Evolutionary conservation across 164 flowering plant genomes (phyloP).

Genomic region (Protea cynaroides): DNA sequence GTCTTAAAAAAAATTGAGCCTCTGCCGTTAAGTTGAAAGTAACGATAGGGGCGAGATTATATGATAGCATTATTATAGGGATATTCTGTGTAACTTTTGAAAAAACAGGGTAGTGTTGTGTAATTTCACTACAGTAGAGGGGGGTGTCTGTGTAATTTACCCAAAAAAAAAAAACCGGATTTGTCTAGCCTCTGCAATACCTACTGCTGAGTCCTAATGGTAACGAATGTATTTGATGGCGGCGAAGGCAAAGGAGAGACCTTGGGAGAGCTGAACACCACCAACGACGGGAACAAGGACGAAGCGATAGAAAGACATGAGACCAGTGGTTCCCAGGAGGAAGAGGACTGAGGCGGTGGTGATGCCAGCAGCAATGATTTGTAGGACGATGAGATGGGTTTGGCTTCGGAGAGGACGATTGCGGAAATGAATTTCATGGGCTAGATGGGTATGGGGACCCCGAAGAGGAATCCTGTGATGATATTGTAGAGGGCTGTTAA

Average conservation of each 20-base stretch:
- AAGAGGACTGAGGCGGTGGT: slow-evolving; percentile 58
- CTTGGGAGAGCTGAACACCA: slow-evolving; percentile 89
- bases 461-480: slow-evolving; percentile 69
- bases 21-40: too few species aligned
- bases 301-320: slow-evolving; percentile 68
- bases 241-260: slow-evolving; percentile 75
- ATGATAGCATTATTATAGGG: too few species aligned
- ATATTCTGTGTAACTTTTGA: too few species aligned
- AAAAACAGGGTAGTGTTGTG: too few species aligned
- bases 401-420: slow-evolving; percentile 67
- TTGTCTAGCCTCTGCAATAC: too few species aligned
- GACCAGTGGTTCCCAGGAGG: slow-evolving; percentile 71
- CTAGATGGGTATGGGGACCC: slow-evolving; percentile 88
- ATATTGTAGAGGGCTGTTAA: slow-evolving; percentile 79
- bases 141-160: too few species aligned
- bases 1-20: too few species aligned
- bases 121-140: too few species aligned
- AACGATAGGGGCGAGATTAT: too few species aligned
- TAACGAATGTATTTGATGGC: slow-evolving; percentile 70
- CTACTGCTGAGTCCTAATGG: slow-evolving; percentile 47
- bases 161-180: too few species aligned
- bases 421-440: slow-evolving; percentile 96
- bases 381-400: slow-evolving; percentile 52
- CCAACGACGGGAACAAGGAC: slow-evolving; percentile 90
- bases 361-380: slow-evolving; percentile 77